Conservation (phyloP, 192 early-diverging fungal species). For the Coemansia sp. region DNA sequence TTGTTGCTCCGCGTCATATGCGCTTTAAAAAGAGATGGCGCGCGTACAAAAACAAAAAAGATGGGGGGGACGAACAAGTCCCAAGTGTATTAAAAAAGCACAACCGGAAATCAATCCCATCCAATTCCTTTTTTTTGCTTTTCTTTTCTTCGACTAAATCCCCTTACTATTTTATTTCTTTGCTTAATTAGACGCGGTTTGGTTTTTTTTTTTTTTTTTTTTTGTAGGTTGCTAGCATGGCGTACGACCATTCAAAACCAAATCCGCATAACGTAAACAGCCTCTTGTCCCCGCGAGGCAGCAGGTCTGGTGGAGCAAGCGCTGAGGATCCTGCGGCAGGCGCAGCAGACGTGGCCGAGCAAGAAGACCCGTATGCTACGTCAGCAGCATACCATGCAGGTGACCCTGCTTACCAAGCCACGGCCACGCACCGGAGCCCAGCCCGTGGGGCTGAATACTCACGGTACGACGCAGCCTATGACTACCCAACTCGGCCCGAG, state of each 20-base stretch:
- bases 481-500: conserved; percentile 22
- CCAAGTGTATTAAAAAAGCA: background rate
- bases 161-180: background rate
- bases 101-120: conserved; percentile 2
- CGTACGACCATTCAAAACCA: conserved; percentile 42
- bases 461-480: conserved; percentile 29
- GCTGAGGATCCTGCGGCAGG: conserved; percentile 10
- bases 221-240: conserved; percentile 25
- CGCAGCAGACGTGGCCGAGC: conserved; percentile 19
- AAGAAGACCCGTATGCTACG: conserved; percentile 20
- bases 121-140: background rate
- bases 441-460: conserved; percentile 24
- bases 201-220: conserved; percentile 13
- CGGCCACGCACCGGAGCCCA: conserved; percentile 13
- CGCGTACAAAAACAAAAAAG: conserved; percentile 3
- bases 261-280: conserved; percentile 51
- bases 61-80: background rate
- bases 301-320: conserved; percentile 17
- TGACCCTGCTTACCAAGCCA: conserved; percentile 28
- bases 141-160: background rate
- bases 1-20: conserved; percentile 1
- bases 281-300: conserved; percentile 38
- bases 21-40: conserved; percentile 7
- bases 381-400: conserved; percentile 14
- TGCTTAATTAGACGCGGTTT: background rate